These are phyloP conservation scores for Dictyophora rubrovolvata DNA, from an alignment of 768 basidiomycete genomes.

Conservation along the genomic window DNA sequence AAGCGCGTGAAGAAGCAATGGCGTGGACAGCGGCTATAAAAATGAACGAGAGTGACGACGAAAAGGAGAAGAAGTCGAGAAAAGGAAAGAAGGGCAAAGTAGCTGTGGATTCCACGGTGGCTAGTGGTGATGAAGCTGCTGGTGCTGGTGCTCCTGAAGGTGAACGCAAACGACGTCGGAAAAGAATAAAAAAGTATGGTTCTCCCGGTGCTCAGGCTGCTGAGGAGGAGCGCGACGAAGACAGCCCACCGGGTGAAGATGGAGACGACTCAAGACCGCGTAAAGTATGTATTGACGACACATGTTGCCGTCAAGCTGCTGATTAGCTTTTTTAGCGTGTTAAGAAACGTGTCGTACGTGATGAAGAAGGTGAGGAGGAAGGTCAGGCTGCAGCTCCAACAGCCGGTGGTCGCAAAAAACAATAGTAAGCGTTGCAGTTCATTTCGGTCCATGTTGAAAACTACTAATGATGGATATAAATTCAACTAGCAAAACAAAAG, in stretches of 20 bases:
- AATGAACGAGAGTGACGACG: conserved; percentile 65
- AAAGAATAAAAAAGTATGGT: conserved; percentile 37
- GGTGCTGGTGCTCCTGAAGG: conserved; percentile 51
- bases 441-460: neutral
- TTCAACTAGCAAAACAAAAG: conserved; percentile 73
- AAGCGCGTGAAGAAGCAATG: conserved; percentile 68
- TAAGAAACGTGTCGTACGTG: conserved; percentile 70
- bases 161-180: conserved; percentile 50
- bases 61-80: conserved; percentile 53
- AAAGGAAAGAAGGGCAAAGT: conserved; percentile 36
- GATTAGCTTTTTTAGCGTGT: conserved; percentile 23
- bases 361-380: conserved; percentile 68
- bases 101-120: conserved; percentile 30
- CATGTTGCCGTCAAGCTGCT: neutral
- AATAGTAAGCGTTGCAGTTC: conserved; percentile 51
- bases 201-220: conserved; percentile 28
- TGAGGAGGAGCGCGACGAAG: conserved; percentile 54
- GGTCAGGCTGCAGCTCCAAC: conserved; percentile 21
- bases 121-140: conserved; percentile 20
- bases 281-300: conserved; percentile 40
- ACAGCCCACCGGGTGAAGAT: conserved; percentile 56
- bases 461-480: neutral
- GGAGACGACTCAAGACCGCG: conserved; percentile 49
- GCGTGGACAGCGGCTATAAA: conserved; percentile 65
- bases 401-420: conserved; percentile 61